These are phyloP conservation scores for Metarhizium sp. DNA, from an alignment of 2,329 filamentous ascomycete genomes.

Conservation along the genomic window DNA sequence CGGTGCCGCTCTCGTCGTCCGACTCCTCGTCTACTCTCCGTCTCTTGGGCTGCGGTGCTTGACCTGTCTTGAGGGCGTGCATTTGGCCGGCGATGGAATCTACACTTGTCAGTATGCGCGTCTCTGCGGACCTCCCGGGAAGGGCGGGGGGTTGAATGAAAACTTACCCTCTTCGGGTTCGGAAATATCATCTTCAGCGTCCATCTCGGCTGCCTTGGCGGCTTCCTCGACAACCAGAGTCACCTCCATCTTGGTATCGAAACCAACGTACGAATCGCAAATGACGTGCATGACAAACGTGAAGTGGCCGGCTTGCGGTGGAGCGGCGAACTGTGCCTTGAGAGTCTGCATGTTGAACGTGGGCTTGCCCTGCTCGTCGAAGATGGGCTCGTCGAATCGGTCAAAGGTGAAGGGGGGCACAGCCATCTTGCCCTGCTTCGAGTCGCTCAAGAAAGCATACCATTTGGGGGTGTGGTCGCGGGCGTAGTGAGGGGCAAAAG, in stretches of 20 bases:
- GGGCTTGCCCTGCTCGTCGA: constrained; percentile 69
- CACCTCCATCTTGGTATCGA: constrained; percentile 87
- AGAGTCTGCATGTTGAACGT: constrained; percentile 94
- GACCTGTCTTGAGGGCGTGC: constrained; percentile 71
- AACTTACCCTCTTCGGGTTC: constrained; percentile 91
- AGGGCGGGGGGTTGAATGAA: constrained; percentile 3
- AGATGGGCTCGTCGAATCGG: constrained; percentile 82
- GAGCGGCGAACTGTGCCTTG: constrained; percentile 94
- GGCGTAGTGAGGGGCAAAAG: constrained; percentile 81
- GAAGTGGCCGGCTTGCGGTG: constrained; percentile 85
- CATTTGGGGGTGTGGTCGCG: constrained; percentile 84
- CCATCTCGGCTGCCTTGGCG: constrained; percentile 70
- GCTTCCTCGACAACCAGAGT: constrained; percentile 83
- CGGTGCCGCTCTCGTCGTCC: constrained; percentile 73
- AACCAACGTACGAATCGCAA: constrained; percentile 90
- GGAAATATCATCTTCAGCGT: constrained; percentile 88
- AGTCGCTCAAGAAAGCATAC: constrained; percentile 91
- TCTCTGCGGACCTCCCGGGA: background rate
- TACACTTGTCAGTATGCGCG: constrained; percentile 22
- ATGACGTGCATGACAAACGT: constrained; percentile 90
- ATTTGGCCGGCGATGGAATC: constrained; percentile 88
- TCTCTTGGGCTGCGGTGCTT: constrained; percentile 41
- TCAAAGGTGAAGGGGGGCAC: constrained; percentile 95
- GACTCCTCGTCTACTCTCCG: constrained; percentile 49
- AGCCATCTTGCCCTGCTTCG: constrained; percentile 89